Evolutionary conservation across 805 yeast genomes (phyloP).

Genomic region (Wickerhamiella azymoides): DNA sequence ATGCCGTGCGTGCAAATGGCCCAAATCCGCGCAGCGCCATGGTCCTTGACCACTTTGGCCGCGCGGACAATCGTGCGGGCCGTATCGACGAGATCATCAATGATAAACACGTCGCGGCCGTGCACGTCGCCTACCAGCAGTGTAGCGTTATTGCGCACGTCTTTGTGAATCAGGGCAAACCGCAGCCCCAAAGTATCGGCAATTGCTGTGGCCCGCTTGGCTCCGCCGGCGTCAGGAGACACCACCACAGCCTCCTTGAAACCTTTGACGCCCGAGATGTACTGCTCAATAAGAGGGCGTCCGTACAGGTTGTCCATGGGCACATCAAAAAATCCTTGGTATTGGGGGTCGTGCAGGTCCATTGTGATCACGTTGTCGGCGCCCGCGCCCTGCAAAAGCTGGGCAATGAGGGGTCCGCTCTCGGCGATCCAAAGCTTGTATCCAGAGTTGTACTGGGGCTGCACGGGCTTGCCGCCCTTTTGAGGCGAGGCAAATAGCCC

Average conservation of each 20-base stretch:
- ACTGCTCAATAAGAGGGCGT: slow-evolving; percentile 74
- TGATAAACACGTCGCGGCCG: slow-evolving; percentile 71
- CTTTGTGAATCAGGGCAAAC: slow-evolving; percentile 92
- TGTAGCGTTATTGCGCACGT: slow-evolving; percentile 47
- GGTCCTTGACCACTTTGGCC: slow-evolving; percentile 79
- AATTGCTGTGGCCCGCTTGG: slow-evolving; percentile 86
- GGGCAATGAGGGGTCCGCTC: slow-evolving; percentile 83
- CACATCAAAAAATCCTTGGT: slow-evolving; percentile 92
- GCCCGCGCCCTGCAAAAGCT: slow-evolving; percentile 77
- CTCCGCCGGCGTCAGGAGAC: slow-evolving; percentile 99
- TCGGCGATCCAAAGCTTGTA: slow-evolving; percentile 94
- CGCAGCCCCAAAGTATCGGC: slow-evolving; percentile 83
- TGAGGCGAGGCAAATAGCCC: slow-evolving; percentile 1
- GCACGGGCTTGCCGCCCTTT: neutral
- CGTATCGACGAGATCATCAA: slow-evolving; percentile 92
- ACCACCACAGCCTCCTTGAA: slow-evolving; percentile 79
- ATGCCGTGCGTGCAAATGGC: slow-evolving; percentile 89
- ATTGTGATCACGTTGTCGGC: slow-evolving; percentile 94
- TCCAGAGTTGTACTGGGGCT: slow-evolving; percentile 28
- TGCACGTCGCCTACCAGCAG: slow-evolving; percentile 94
- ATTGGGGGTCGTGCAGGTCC: slow-evolving; percentile 97
- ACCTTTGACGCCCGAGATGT: slow-evolving; percentile 68
- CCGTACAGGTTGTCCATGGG: slow-evolving; percentile 92
- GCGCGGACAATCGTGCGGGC: slow-evolving; percentile 86
- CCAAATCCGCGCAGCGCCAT: slow-evolving; percentile 77